Evolutionary conservation across 2,329 filamentous ascomycete species (phyloP).

Genomic region (Chaetomiaceae sp.): DNA sequence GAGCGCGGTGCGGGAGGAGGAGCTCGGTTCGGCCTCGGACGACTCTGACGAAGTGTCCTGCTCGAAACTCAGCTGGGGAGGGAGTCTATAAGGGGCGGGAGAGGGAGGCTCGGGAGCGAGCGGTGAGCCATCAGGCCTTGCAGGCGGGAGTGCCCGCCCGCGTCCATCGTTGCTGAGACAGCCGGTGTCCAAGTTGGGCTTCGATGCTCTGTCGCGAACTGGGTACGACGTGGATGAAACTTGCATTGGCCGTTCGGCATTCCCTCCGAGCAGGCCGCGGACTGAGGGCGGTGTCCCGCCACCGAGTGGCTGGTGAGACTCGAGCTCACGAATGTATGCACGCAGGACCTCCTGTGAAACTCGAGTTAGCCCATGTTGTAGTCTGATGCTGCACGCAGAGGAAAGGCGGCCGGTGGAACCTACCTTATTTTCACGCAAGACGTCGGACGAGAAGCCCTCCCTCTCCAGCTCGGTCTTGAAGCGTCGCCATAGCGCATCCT

Average conservation of each 20-base stretch:
- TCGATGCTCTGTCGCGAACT: conserved; percentile 10
- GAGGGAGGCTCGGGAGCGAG: conserved; percentile 15
- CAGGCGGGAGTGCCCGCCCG: conserved; percentile 5
- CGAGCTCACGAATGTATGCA: conserved; percentile 58
- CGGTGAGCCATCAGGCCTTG: conserved; percentile 5
- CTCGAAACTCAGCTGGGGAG: conserved; percentile 25
- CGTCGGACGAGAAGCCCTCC: conserved; percentile 54
- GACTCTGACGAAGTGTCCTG: conserved; percentile 31
- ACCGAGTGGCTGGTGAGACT: conserved; percentile 43
- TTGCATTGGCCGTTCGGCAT: conserved; percentile 28
- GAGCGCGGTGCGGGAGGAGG: conserved; percentile 40
- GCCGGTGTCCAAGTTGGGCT: conserved; percentile 10
- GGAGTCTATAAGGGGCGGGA: conserved; percentile 14
- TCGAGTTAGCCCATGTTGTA: conserved; percentile 1
- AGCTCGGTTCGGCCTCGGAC: conserved; percentile 35
- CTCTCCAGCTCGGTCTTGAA: conserved; percentile 55
- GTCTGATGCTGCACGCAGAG: neutral
- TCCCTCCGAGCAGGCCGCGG: conserved; percentile 49
- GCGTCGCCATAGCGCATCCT: conserved; percentile 53
- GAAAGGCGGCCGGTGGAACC: conserved; percentile 17
- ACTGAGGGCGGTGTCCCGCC: conserved; percentile 46
- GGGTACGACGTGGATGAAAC: conserved; percentile 22
- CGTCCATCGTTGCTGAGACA: conserved; percentile 14
- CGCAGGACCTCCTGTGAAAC: conserved; percentile 50
- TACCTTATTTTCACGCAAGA: conserved; percentile 56